Evolutionary conservation across 805 yeast genomes (phyloP).

Genomic region (Ogataea saltuana): DNA sequence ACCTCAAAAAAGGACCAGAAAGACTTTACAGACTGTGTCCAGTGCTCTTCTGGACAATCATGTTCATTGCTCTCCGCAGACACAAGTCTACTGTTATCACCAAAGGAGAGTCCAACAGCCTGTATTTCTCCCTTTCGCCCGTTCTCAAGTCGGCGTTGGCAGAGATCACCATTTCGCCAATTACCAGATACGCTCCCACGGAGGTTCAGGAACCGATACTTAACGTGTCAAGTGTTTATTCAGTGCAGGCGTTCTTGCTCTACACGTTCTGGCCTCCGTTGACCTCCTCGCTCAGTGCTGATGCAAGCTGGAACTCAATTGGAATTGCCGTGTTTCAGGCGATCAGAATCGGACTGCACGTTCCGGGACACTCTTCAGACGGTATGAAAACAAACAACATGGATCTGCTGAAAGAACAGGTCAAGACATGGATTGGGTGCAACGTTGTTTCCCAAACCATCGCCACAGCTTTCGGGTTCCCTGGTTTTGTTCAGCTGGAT

Average conservation of each 20-base stretch:
- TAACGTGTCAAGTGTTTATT: constrained; percentile 87
- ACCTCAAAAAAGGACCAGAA: constrained; percentile 79
- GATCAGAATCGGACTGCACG: constrained; percentile 84
- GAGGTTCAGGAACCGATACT: constrained; percentile 79
- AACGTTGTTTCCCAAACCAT: constrained; percentile 87
- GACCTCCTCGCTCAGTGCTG: constrained; percentile 92
- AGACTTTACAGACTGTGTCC: constrained; percentile 78
- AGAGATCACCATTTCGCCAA: constrained; percentile 87
- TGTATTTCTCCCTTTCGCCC: constrained; percentile 66
- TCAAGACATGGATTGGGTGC: constrained; percentile 91
- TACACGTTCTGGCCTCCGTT: constrained; percentile 96
- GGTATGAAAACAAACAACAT: constrained; percentile 47
- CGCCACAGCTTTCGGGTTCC: constrained; percentile 92
- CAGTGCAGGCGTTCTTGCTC: constrained; percentile 88
- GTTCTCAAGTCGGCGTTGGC: constrained; percentile 75
- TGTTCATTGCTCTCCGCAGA: constrained; percentile 80
- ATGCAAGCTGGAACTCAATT: constrained; percentile 92
- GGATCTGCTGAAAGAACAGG: constrained; percentile 67
- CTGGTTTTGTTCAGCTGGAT: constrained; percentile 87
- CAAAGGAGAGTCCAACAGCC: constrained; percentile 32
- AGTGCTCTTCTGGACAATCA: constrained; percentile 89
- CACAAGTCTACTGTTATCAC: constrained; percentile 36
- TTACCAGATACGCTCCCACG: constrained; percentile 77
- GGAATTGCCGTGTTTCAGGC: constrained; percentile 95
- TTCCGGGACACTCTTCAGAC: constrained; percentile 63